These are phyloP conservation scores for Spiromastix sp. DNA, from an alignment of 2,329 filamentous ascomycete species.

Conservation along the genomic window DNA sequence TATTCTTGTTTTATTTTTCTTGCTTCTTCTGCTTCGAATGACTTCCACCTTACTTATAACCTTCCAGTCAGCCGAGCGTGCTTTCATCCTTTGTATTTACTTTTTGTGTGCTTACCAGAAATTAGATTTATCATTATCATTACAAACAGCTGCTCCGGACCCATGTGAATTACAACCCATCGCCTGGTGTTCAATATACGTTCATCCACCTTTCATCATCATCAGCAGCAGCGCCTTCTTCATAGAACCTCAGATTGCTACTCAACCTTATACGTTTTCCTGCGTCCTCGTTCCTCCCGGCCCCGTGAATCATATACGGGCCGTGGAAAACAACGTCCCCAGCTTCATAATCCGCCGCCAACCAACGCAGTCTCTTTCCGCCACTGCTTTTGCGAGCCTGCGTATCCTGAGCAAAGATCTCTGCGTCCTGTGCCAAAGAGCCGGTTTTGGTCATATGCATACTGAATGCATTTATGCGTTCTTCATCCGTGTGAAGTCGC, in stretches of 20 bases:
- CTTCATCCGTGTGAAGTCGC: constrained; percentile 23
- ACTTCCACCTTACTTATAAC: no score
- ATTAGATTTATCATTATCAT: no score
- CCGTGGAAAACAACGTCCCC: constrained; percentile 36
- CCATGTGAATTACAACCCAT: constrained; percentile 21
- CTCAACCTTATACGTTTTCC: constrained; percentile 28
- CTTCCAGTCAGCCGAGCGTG: no score
- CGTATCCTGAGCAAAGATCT: constrained; percentile 13
- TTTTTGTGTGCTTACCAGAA: no score
- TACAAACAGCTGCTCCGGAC: no score
- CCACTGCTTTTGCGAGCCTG: constrained; percentile 6
- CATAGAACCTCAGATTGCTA: constrained; percentile 35
- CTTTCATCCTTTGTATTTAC: neutral
- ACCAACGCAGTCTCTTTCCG: constrained; percentile 15
- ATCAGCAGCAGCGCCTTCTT: constrained; percentile 21
- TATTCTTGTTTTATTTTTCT: no score
- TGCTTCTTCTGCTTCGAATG: no score
- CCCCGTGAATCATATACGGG: constrained; percentile 33
- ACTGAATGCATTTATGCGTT: constrained; percentile 23
- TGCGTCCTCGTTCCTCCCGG: constrained; percentile 31
- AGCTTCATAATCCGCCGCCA: constrained; percentile 27
- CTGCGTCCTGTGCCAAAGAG: constrained; percentile 16
- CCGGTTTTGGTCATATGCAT: constrained; percentile 20
- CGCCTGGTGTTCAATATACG: constrained; percentile 25
- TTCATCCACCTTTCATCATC: constrained; percentile 29